Conservation (phyloP, 1,139 yeast genomes). For the Hyphopichia khmerensis region DNA sequence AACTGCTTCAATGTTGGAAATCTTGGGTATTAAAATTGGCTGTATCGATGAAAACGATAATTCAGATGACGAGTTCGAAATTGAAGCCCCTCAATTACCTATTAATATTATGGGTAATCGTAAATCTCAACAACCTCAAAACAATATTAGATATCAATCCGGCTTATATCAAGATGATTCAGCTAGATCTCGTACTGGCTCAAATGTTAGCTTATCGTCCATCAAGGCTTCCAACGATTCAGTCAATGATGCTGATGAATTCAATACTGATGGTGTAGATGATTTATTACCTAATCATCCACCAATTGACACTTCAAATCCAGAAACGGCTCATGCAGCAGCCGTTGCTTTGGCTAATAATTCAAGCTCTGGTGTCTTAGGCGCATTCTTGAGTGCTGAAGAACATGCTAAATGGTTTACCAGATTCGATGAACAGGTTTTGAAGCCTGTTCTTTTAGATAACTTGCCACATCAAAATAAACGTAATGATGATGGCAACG, state of each 20-base stretch:
- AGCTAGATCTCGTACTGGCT: constrained; percentile 26
- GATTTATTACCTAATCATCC: constrained; percentile 22
- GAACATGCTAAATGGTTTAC: constrained; percentile 91
- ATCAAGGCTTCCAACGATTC: constrained; percentile 12
- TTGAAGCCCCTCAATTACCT: constrained; percentile 64
- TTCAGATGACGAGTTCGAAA: constrained; percentile 93
- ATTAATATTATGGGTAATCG: constrained; percentile 23
- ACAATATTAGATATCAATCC: constrained; percentile 10
- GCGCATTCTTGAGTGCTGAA: constrained; percentile 56
- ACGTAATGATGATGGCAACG: constrained; percentile 7
- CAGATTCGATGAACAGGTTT: constrained; percentile 89
- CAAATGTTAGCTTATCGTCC: constrained; percentile 25
- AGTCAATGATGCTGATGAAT: constrained; percentile 32
- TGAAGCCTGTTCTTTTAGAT: constrained; percentile 91
- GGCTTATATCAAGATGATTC: constrained; percentile 9
- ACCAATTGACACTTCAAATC: neutral
- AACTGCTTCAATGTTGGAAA: constrained; percentile 96
- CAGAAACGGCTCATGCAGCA: constrained; percentile 4
- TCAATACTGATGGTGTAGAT: constrained; percentile 39
- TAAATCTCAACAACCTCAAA: constrained; percentile 25
- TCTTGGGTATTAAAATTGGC: constrained; percentile 89
- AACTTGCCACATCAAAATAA: constrained; percentile 25
- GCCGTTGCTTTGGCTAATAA: constrained; percentile 4
- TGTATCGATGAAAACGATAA: constrained; percentile 73
- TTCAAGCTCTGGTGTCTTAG: constrained; percentile 30